Evolutionary conservation across 805 yeast species (phyloP), one percentile per base, ranked within the genome.

Genomic region (Spathaspora boniae): DNA sequence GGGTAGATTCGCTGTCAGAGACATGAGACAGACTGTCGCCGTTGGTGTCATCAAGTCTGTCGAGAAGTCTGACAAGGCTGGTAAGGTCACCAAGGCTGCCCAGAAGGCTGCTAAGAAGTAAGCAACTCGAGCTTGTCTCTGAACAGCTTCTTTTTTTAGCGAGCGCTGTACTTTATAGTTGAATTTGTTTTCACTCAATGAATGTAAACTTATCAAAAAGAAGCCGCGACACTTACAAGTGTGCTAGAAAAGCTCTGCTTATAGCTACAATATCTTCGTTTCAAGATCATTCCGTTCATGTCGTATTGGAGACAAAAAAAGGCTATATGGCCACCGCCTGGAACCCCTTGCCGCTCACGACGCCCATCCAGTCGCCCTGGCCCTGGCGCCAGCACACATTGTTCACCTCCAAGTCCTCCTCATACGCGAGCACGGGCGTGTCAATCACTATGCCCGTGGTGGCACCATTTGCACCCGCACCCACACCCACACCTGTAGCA

Each of bases 21-120:
- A 88, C 77, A 88, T 88, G 97, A 86, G 97, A 85, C 96, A 88
- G 78, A 89, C 97, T 60, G 97, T 89, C 62, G 97, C 97, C 69
- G 97, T 89, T 68, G 97, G 97, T 86, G 96, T 89, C 67, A 85
- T 91, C 85, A 91, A 91, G 82, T 53, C 68, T 47, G 71, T 65
- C 42, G 72, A 60, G 50, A 65, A 65, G 59, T 51, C 70, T 35
- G 72, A 65, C 60, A 65, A 65, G 61, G 70, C 70, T 42, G 72
- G 70, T 62, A 65, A 65, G 60, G 70, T 65, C 44, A 65, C 72
- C 65, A 65, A 65, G 62, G 70, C 71, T 54, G 72, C 72, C 48
- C 59, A 49, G 43, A 65, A 65, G 60, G 72, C 72, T 53, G 66
- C 64, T 57, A 65, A 65, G 63, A 65, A 65, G 58, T 65, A 65